Conservation (phyloP, 2,329 filamentous ascomycete genomes). For the Fusarium chuoi region DNA sequence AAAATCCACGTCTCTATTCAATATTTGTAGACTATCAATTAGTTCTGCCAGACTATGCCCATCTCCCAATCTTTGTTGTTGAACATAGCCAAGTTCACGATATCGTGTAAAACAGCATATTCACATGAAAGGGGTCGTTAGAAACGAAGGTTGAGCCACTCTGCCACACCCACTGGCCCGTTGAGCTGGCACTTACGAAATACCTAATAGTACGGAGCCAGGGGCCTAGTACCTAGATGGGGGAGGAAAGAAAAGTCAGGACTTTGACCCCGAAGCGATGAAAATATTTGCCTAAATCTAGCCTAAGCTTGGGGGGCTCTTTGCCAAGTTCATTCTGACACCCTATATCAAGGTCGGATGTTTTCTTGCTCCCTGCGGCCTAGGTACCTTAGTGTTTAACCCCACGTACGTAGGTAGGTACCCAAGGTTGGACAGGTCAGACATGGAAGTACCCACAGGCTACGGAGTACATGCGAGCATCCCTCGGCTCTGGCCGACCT, state of each 20-base stretch:
- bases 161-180: constrained; percentile 14
- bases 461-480: background rate
- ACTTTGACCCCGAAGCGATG: no score
- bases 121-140: constrained; percentile 21
- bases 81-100: background rate
- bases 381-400: no score
- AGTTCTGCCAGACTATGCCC: constrained; percentile 22
- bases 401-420: background rate
- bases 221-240: background rate
- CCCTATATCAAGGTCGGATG: no score
- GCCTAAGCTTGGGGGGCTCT: no score
- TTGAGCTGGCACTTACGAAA: background rate
- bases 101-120: background rate
- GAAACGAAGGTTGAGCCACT: constrained; percentile 19
- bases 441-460: background rate
- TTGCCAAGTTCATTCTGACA: no score
- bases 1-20: constrained; percentile 12
- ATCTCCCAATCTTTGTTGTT: background rate
- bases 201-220: background rate
- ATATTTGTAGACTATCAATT: constrained; percentile 28
- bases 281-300: no score
- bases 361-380: no score
- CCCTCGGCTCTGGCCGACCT: constrained; percentile 43
- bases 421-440: background rate
- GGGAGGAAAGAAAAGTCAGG: no score